Percentiles rank a stretch among this genome's conserved stretches.
Evolutionary conservation across 345 rosid species (phyloP).

Genomic region (Erodium maritimum): DNA sequence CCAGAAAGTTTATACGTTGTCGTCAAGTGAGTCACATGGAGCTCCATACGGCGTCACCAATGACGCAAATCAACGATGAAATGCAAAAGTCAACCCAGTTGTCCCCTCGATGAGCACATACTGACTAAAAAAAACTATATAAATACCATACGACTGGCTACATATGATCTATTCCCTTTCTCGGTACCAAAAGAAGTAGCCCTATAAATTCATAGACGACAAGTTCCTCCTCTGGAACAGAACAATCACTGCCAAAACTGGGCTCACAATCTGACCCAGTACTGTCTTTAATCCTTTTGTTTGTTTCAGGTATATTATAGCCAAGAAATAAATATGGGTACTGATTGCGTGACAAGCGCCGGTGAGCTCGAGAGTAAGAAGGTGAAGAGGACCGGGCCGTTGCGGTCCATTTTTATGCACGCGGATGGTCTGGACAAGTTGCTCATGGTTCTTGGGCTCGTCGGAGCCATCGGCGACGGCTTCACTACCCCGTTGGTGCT

Average conservation of each 20-base stretch:
- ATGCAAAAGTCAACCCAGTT: background rate
- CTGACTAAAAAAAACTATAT: background rate
- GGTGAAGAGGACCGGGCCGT: conserved; percentile 15
- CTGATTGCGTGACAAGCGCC: background rate
- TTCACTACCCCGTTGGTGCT: conserved; percentile 58
- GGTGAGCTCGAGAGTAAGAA: conserved; percentile 14
- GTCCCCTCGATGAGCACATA: background rate
- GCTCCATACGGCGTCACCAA: conserved; percentile 2
- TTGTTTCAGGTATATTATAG: background rate
- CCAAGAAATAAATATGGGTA: background rate
- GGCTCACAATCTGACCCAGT: background rate
- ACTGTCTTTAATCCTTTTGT: background rate
- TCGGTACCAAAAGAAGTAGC: background rate
- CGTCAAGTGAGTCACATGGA: background rate
- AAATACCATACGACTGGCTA: background rate
- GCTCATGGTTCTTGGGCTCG: conserved; percentile 57
- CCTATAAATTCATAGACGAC: conserved; percentile 1
- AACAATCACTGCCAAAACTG: background rate
- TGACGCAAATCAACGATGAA: conserved; percentile 2
- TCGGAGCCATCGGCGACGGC: conserved; percentile 81
- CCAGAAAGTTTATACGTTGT: background rate
- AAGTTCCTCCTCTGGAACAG: too few relatives aligned
- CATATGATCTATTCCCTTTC: background rate
- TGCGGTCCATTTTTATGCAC: conserved; percentile 67
- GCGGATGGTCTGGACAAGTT: conserved; percentile 52